These are phyloP conservation scores for Oemleria cerasiformis DNA, from an alignment of 306 rosid genomes.

Conservation along the genomic window DNA sequence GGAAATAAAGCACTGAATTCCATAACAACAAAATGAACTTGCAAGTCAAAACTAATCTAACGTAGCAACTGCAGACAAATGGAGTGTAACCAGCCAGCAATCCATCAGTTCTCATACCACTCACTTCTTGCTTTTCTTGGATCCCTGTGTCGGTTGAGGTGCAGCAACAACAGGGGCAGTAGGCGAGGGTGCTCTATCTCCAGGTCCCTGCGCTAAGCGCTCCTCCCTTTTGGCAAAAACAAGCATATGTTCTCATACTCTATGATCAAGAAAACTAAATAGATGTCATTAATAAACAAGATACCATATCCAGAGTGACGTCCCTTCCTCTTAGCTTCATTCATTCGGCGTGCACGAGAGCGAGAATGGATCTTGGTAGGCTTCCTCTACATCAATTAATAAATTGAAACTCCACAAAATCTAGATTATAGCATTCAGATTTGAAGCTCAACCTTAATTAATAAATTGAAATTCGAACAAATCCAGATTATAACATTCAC, in stretches of 20 bases:
- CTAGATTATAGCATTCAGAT: too few species aligned
- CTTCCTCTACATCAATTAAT: constrained; percentile 34
- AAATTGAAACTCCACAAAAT: too few species aligned
- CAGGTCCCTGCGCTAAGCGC: constrained; percentile 96
- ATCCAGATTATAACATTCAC: neutral
- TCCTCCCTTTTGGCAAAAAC: constrained; percentile 74
- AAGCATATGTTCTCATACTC: neutral
- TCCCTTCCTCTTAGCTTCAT: constrained; percentile 92
- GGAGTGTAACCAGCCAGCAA: constrained; percentile 15
- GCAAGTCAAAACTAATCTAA: constrained; percentile 50
- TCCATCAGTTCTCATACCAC: constrained; percentile 18
- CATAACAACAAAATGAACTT: constrained; percentile 32
- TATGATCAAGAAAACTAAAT: neutral
- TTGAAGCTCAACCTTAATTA: too few species aligned
- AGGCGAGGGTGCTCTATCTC: constrained; percentile 42
- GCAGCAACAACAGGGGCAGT: constrained; percentile 37
- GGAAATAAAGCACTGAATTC: constrained; percentile 31
- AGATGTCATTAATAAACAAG: neutral
- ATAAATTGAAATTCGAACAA: too few species aligned
- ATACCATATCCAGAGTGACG: constrained; percentile 98
- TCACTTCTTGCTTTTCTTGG: constrained; percentile 81
- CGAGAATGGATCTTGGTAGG: constrained; percentile 97
- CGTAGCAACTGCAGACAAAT: constrained; percentile 15
- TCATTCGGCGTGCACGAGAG: constrained; percentile 94
- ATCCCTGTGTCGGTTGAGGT: constrained; percentile 51